Percentiles rank a stretch among this genome's conserved stretches.
phyloP scores from a whole-genome alignment of 1,284 basidiomycete species.

The Meira miltonrushii region DNA sequence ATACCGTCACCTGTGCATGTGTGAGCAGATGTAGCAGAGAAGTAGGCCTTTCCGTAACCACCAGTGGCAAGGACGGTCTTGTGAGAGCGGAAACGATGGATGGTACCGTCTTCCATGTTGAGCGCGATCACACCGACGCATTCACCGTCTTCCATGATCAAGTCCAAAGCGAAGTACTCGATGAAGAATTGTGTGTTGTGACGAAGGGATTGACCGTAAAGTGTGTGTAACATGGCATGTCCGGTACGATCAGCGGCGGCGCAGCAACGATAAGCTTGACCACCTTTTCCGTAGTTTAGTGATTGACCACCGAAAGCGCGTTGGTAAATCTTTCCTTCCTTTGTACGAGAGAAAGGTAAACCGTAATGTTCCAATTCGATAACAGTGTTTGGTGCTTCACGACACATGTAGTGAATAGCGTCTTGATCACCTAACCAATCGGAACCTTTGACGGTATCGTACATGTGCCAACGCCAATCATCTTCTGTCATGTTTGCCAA shows the following conservation, averaged over 20 bases:
- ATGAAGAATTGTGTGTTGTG: slow-evolving; percentile 99
- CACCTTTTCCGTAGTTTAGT: slow-evolving; percentile 93
- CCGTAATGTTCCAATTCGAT: slow-evolving; percentile 97
- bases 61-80: slow-evolving; percentile 98
- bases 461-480: slow-evolving; percentile 99
- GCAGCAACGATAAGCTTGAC: slow-evolving; percentile 97
- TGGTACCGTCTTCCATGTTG: slow-evolving; percentile 98
- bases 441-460: slow-evolving; percentile 98
- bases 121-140: slow-evolving; percentile 98
- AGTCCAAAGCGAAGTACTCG: slow-evolving; percentile 91
- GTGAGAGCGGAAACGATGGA: slow-evolving; percentile 96
- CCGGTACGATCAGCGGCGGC: slow-evolving; percentile 98
- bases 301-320: slow-evolving; percentile 99
- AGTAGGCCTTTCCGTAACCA: slow-evolving; percentile 97
- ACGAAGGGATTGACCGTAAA: slow-evolving; percentile 96
- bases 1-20: slow-evolving; percentile 99
- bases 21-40: slow-evolving; percentile 97
- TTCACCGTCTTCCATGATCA: slow-evolving; percentile 97
- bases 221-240: slow-evolving; percentile 95
- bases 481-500: slow-evolving; percentile 73
- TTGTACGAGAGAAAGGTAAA: slow-evolving; percentile 96
- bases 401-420: slow-evolving; percentile 98
- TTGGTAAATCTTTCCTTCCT: slow-evolving; percentile 99
- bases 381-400: slow-evolving; percentile 88
- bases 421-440: slow-evolving; percentile 99